Base-by-base conservation (phyloP, 495 filamentous ascomycete genomes). In the Daldinia childiae region DNA sequence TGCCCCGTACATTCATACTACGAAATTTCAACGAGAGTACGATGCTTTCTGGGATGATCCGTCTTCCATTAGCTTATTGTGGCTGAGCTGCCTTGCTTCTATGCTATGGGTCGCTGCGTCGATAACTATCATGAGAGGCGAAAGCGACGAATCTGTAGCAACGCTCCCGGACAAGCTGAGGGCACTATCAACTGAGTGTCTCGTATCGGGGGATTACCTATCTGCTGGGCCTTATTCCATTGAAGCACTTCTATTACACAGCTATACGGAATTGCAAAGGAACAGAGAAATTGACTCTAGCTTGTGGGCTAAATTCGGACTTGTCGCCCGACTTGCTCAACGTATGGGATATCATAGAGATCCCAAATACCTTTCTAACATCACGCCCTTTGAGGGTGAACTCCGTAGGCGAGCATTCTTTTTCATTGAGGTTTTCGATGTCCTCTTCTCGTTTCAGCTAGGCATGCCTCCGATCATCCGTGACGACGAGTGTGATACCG, bases 291-390 rank as follows among this genome's bases (percentile, higher is more conserved):
- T 78, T 12, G 78, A 82, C 41, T 73, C 79, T 6, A 77, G 79
- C 29, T 66, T 80, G 21, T 86, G 82, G 81, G 77, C 85, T 6
- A 73, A 82, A 12, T 76, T 85, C 8, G 82, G 83, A 17, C 75
- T 78, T 12, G 75, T 79, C 21, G 76, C 82, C 6, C 80, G 83
- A 12, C 78, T 87, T 12, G 82, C 85, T 0, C 69, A 86, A 56
- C 79, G 80, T 17, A 82, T 85, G 79, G 86, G 85, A 29, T 85
- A 84, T 58, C 86, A 88, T 58, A 81, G 86, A 26, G 86, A 87
- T 36, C 75, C 82, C 1, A 79, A 77, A 52, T 67, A 79, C 48
- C 71, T 81, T 8, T 52, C 76, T 7, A 73, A 75, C 34, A 83
- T 89, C 15, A 86, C 87, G 0, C 75, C 81, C 0, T 85, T 85